Conservation (phyloP, 352 stramenopile genomes). For the Phytophthora colocasiae region DNA sequence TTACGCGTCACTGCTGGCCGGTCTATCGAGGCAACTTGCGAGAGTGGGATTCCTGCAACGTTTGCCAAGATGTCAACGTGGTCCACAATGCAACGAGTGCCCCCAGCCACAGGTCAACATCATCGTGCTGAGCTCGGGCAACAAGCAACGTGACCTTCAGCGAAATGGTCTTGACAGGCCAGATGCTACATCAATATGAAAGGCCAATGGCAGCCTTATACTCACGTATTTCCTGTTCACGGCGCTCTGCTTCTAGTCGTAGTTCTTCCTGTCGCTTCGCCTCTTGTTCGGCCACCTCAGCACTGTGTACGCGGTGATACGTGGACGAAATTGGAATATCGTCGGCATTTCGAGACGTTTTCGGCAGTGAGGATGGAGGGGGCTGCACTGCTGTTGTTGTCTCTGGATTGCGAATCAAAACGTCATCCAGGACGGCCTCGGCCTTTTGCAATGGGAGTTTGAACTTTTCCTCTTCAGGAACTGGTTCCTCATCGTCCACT, state of each 20-base stretch:
- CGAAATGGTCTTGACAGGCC: not conserved
- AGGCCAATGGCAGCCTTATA: conserved; percentile 59
- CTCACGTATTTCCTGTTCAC: conserved; percentile 63
- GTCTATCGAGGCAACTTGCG: conserved; percentile 5
- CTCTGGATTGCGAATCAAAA: conserved; percentile 8
- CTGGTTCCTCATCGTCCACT: conserved; percentile 37
- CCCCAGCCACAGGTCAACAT: conserved; percentile 2
- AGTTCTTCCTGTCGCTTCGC: conserved; percentile 49
- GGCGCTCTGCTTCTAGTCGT: conserved; percentile 55
- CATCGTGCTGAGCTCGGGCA: conserved; percentile 7
- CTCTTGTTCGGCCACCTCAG: conserved; percentile 59
- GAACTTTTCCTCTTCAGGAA: conserved; percentile 15
- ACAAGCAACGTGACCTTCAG: not conserved
- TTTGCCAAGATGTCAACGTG: conserved; percentile 12
- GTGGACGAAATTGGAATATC: conserved; percentile 81
- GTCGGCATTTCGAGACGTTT: conserved; percentile 44
- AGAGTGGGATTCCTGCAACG: conserved; percentile 23
- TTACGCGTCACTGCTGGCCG: conserved; percentile 4
- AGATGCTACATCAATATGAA: conserved; percentile 1
- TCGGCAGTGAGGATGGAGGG: conserved; percentile 12
- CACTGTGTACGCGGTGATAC: conserved; percentile 75
- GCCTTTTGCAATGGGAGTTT: not conserved
- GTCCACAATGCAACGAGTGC: conserved; percentile 20
- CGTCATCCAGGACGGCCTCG: conserved; percentile 1
- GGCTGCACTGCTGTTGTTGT: conserved; percentile 3